Conservation (phyloP, 2,329 filamentous ascomycete species). For the Epichloe uncinata region DNA sequence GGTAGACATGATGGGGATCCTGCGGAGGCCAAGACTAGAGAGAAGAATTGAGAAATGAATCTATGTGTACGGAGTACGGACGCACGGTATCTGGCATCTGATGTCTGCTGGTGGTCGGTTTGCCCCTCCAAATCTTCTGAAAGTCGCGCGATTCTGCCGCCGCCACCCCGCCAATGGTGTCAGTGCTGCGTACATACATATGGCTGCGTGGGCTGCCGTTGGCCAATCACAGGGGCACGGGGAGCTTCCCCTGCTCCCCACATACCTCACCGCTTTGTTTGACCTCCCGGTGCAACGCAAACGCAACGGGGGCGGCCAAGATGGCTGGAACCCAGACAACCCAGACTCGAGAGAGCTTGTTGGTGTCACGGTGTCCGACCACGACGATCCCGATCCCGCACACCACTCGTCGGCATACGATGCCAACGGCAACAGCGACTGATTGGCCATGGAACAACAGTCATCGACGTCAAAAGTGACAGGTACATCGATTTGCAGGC, state of each 20-base stretch:
- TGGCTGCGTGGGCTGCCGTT: neutral
- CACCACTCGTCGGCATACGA: conserved; percentile 8
- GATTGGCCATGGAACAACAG: conserved; percentile 46
- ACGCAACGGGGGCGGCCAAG: neutral
- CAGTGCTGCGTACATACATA: neutral
- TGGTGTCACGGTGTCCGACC: neutral
- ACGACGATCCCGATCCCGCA: neutral
- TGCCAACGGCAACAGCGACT: conserved; percentile 15
- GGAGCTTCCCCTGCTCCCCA: neutral
- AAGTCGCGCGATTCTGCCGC: conserved; percentile 16
- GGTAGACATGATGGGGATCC: conserved; percentile 29
- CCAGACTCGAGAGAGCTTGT: no score
- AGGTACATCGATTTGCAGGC: conserved; percentile 32
- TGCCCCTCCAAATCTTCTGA: conserved; percentile 15
- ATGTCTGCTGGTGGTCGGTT: conserved; percentile 7
- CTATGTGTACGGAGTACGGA: no score
- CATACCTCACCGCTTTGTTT: neutral
- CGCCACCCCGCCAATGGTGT: conserved; percentile 18
- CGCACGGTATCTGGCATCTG: neutral
- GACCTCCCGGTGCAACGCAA: neutral
- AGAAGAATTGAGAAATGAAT: neutral
- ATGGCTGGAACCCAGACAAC: neutral
- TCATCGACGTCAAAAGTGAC: conserved; percentile 66
- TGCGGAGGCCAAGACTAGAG: neutral
- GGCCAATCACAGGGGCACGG: neutral